phyloP scores from a whole-genome alignment of 2,329 filamentous ascomycete genomes.

The Calycina herbarum region DNA sequence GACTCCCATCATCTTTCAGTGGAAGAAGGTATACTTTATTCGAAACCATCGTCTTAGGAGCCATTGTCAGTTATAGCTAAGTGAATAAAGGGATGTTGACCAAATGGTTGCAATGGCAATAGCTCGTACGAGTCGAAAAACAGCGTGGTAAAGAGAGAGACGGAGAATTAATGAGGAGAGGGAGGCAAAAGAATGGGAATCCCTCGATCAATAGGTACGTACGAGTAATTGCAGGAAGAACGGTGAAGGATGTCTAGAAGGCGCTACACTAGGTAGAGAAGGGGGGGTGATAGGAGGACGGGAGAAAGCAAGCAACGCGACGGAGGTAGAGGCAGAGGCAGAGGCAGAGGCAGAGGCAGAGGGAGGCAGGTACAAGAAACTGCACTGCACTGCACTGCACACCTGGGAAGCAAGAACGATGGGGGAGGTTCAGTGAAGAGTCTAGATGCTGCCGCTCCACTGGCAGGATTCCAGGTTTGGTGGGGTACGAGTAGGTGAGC shows the following conservation, averaged over 20 bases:
- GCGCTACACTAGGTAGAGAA: not conserved
- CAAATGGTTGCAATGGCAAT: not conserved
- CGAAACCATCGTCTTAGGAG: conserved; percentile 61
- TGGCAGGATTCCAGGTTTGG: not conserved
- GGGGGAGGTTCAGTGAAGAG: not conserved
- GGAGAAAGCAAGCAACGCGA: too few species aligned
- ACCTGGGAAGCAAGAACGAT: conserved; percentile 2
- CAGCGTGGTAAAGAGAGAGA: not conserved
- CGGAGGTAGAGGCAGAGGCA: too few species aligned
- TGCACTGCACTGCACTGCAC: not conserved
- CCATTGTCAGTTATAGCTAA: conserved; percentile 44
- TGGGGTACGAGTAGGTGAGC: not conserved
- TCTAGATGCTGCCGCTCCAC: conserved; percentile 3
- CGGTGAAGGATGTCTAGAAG: conserved; percentile 1
- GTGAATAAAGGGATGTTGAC: not conserved
- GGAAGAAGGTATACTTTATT: conserved; percentile 83
- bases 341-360: too few species aligned
- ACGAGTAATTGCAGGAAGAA: conserved; percentile 6
- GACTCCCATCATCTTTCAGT: conserved; percentile 89
- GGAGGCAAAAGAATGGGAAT: not conserved
- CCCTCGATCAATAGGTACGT: conserved; percentile 12
- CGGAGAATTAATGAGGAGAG: not conserved
- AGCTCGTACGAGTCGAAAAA: not conserved
- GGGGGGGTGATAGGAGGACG: not conserved
- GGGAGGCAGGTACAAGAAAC: conserved; percentile 1